Conservation (phyloP, 2,329 filamentous ascomycete genomes). For the Seiridium unicorne region DNA sequence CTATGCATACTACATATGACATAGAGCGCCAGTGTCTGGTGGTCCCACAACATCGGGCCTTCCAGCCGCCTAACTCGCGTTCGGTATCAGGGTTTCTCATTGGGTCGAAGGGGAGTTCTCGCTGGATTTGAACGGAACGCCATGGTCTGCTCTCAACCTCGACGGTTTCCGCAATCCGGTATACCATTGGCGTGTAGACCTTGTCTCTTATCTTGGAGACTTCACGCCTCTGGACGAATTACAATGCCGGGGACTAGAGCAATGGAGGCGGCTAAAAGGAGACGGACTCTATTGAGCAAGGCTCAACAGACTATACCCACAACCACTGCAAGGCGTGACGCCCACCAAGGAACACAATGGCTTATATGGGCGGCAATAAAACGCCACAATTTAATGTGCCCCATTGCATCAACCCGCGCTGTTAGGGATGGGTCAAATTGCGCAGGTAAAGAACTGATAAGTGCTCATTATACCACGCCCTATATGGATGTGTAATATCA, state of each 20-base stretch:
- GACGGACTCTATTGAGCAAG: background rate
- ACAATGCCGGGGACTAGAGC: background rate
- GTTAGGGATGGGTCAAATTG: too few species aligned
- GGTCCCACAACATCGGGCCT: conserved; percentile 3
- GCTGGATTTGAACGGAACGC: background rate
- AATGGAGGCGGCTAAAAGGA: too few species aligned
- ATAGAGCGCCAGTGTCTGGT: background rate
- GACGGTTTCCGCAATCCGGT: too few species aligned
- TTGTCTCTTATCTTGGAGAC: too few species aligned
- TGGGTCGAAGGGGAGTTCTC: background rate
- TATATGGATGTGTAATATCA: too few species aligned
- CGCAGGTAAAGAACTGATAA: too few species aligned
- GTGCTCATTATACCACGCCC: too few species aligned
- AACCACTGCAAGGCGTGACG: background rate
- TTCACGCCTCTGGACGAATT: background rate
- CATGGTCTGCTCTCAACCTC: background rate
- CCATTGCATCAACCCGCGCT: background rate
- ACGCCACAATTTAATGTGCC: background rate
- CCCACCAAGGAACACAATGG: background rate
- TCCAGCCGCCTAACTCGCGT: background rate
- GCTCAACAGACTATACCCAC: background rate
- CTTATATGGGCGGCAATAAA: background rate
- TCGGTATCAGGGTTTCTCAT: background rate
- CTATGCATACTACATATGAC: background rate
- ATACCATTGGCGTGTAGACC: too few species aligned